Evolutionary conservation across 495 filamentous ascomycete species (phyloP).

Genomic region (Penicillium herquei): DNA sequence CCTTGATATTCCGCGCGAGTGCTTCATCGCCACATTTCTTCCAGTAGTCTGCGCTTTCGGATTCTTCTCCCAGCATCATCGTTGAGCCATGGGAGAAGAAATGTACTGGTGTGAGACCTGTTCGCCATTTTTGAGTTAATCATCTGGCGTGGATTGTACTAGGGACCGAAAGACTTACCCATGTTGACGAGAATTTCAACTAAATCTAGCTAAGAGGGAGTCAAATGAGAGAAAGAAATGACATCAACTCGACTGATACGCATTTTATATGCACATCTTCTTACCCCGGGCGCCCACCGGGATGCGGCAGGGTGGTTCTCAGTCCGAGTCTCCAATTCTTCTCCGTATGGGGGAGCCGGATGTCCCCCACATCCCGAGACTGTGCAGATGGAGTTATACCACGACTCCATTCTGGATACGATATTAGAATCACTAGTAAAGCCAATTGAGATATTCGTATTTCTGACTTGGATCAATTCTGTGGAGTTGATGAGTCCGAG

Average conservation of each 20-base stretch:
- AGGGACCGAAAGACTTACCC: background rate
- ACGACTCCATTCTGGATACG: too few relatives aligned
- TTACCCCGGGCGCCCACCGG: background rate
- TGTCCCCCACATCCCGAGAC: background rate
- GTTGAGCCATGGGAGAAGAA: slow-evolving; percentile 69
- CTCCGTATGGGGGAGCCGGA: background rate
- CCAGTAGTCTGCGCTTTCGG: slow-evolving; percentile 58
- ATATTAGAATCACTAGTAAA: too few relatives aligned
- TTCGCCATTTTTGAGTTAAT: background rate
- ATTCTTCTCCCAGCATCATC: slow-evolving; percentile 65
- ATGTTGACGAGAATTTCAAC: background rate
- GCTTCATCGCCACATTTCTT: slow-evolving; percentile 60
- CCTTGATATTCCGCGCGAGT: slow-evolving; percentile 52
- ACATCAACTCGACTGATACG: background rate
- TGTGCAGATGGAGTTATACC: background rate
- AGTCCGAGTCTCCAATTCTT: background rate
- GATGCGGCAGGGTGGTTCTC: background rate
- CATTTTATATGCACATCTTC: background rate
- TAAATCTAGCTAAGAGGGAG: background rate
- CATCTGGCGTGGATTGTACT: too few relatives aligned
- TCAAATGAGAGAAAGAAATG: background rate
- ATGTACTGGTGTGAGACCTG: slow-evolving; percentile 50
- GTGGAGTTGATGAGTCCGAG: too few relatives aligned
- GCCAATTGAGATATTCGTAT: too few relatives aligned
- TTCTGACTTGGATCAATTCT: too few relatives aligned